Percentiles rank a stretch among this genome's conserved stretches.
Conservation (phyloP, 441 rosid genomes). For the Omphalea diandra region DNA sequence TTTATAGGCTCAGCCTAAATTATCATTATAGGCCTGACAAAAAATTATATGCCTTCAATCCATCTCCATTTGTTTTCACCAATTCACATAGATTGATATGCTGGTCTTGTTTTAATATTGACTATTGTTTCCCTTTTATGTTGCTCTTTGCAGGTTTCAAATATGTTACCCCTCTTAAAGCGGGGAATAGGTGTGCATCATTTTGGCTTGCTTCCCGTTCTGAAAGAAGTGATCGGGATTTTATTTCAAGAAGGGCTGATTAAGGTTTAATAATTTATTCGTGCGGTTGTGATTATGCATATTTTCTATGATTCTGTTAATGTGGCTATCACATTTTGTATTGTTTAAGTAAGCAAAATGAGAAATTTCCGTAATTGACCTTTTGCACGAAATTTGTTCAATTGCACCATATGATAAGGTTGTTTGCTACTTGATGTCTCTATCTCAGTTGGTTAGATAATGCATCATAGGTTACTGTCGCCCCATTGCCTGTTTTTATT, state of each 20-base stretch:
- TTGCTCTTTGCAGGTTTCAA: constrained; percentile 61
- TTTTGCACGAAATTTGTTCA: neutral
- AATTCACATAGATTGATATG: neutral
- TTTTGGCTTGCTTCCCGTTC: constrained; percentile 96
- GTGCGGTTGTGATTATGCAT: constrained; percentile 1
- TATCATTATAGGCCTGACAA: neutral
- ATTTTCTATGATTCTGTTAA: neutral
- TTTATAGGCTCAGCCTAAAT: neutral
- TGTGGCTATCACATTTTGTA: neutral
- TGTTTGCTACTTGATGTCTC: neutral
- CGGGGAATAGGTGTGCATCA: constrained; percentile 99
- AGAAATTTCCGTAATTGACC: neutral
- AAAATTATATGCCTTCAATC: neutral
- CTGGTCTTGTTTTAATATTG: neutral
- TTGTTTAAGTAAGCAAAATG: neutral
- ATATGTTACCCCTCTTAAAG: constrained; percentile 92
- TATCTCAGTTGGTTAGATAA: neutral
- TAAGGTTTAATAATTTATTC: constrained; percentile 51
- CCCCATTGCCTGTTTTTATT: neutral
- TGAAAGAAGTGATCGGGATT: constrained; percentile 98
- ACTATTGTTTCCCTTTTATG: neutral
- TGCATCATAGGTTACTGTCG: neutral
- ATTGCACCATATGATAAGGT: neutral
- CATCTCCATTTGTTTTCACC: neutral
- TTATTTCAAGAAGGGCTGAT: constrained; percentile 95